A percentile compares a stretch with the other conserved stretches of the same genome.
Conservation (phyloP, 345 rosid species). For the Syzygium grande region DNA sequence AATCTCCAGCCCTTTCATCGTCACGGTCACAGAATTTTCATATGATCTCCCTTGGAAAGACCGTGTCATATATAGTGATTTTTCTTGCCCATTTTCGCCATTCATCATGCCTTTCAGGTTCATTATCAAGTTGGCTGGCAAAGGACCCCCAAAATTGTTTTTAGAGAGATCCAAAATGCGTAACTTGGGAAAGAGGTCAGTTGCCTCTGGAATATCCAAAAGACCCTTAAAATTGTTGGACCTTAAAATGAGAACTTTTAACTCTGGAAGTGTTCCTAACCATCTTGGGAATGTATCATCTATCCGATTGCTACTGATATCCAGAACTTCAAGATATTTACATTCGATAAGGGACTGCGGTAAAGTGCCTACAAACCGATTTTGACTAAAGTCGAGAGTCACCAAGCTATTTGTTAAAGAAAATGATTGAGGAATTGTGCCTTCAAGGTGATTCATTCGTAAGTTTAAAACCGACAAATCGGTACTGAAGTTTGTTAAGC, state of each 20-base stretch:
- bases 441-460: constrained; percentile 1
- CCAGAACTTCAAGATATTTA: neutral
- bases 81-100: too few species aligned
- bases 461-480: neutral
- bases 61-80: too few species aligned
- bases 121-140: too few species aligned
- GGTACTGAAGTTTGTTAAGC: neutral
- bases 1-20: neutral
- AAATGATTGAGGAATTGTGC: constrained; percentile 2
- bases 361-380: constrained; percentile 6
- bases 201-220: neutral
- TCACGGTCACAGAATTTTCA: neutral
- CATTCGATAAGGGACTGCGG: constrained; percentile 1
- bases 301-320: constrained; percentile 1
- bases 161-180: constrained; percentile 12
- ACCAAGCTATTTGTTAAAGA: neutral
- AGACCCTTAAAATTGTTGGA: constrained; percentile 20
- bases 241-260: constrained; percentile 14
- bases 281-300: constrained; percentile 12
- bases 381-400: constrained; percentile 3
- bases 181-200: neutral
- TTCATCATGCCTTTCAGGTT: too few species aligned
- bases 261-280: constrained; percentile 6
- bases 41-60: neutral
- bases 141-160: neutral